These are phyloP conservation scores for Thelonectria discophora DNA, from an alignment of 2,329 filamentous ascomycete species.

Conservation along the genomic window DNA sequence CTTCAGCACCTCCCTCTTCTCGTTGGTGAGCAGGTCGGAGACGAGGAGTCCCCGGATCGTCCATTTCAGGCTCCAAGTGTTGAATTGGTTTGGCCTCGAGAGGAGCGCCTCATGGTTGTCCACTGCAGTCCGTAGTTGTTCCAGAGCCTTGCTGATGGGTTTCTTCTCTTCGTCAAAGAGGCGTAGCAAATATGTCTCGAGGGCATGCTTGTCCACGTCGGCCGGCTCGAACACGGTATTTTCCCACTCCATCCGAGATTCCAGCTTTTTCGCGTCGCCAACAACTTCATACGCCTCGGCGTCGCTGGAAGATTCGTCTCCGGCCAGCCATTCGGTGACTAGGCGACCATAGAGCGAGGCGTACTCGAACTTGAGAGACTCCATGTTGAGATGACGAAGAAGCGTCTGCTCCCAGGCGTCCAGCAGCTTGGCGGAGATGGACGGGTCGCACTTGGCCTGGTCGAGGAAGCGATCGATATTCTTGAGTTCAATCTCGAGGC, in stretches of 20 bases:
- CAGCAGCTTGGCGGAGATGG: conserved; percentile 48
- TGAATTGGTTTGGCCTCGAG: conserved; percentile 48
- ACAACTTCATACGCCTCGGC: conserved; percentile 52
- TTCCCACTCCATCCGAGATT: conserved; percentile 54
- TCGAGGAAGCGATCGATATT: conserved; percentile 53
- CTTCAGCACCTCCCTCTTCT: conserved; percentile 52
- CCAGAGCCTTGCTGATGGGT: conserved; percentile 35
- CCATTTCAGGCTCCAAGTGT: conserved; percentile 46
- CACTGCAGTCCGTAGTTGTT: conserved; percentile 42
- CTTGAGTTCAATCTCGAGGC: conserved; percentile 47
- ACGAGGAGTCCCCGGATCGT: conserved; percentile 53
- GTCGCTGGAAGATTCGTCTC: conserved; percentile 21
- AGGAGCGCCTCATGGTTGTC: conserved; percentile 45
- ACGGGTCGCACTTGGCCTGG: conserved; percentile 53
- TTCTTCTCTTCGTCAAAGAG: conserved; percentile 51
- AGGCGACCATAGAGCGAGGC: conserved; percentile 56
- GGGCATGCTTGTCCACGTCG: conserved; percentile 48
- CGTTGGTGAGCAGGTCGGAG: conserved; percentile 55
- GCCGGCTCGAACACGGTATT: conserved; percentile 53
- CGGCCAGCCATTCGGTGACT: conserved; percentile 58
- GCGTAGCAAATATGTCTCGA: conserved; percentile 51
- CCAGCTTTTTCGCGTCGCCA: conserved; percentile 51
- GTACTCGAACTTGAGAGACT: conserved; percentile 54
- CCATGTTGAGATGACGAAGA: conserved; percentile 50
- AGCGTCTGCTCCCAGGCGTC: conserved; percentile 48